These are phyloP conservation scores for Phyllostachys edulis DNA, from an alignment of 176 grass and related monocot genomes.

Conservation along the genomic window DNA sequence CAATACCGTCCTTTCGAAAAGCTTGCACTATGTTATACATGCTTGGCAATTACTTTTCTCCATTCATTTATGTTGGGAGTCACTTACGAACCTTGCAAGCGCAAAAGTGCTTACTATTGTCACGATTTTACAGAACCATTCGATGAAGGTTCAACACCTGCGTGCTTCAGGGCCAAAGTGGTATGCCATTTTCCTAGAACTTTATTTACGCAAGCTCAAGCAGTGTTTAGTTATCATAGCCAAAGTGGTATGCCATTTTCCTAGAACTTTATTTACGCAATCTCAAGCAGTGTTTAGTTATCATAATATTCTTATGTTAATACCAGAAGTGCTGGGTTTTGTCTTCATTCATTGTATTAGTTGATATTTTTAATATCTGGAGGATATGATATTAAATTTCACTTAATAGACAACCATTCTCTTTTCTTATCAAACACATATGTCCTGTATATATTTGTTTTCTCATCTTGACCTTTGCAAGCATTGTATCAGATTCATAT, in stretches of 20 bases:
- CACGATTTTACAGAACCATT: slow-evolving; percentile 58
- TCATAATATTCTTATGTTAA: neutral
- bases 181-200: slow-evolving; percentile 41
- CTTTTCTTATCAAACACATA: neutral
- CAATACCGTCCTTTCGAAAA: slow-evolving; percentile 19
- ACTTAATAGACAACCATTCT: neutral
- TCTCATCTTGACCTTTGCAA: neutral
- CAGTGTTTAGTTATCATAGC: slow-evolving; percentile 14
- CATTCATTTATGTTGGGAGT: neutral
- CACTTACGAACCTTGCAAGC: neutral
- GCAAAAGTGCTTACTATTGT: slow-evolving; percentile 16
- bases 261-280: neutral
- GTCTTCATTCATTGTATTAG: neutral
- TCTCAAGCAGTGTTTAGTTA: slow-evolving; percentile 18
- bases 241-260: slow-evolving; percentile 54
- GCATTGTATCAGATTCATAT: neutral
- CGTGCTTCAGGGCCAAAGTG: slow-evolving; percentile 55
- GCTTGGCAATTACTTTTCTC: slow-evolving; percentile 16
- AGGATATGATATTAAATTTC: neutral
- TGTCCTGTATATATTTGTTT: neutral
- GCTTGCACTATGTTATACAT: slow-evolving; percentile 8
- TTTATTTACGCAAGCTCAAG: slow-evolving; percentile 4
- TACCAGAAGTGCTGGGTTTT: neutral
- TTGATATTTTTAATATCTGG: neutral
- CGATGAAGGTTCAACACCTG: slow-evolving; percentile 51